A percentile compares a stretch with the other conserved stretches of the same genome.
Evolutionary conservation across 2,329 filamentous ascomycete genomes (phyloP).

Genomic region (Talaromyces verruculosus): DNA sequence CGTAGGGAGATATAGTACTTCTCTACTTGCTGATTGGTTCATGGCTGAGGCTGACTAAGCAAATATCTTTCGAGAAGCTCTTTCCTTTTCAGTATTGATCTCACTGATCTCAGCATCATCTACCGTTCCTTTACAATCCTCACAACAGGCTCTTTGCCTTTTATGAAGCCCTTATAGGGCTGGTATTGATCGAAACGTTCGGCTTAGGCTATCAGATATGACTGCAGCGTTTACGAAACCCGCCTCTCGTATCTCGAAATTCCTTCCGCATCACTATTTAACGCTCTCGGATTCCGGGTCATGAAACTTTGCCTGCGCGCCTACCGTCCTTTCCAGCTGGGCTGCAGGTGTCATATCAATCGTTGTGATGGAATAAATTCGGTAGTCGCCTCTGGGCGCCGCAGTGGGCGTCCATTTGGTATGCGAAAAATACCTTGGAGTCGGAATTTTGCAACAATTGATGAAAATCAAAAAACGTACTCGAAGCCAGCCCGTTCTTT

Average conservation of each 20-base stretch:
- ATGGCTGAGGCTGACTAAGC: constrained; percentile 11
- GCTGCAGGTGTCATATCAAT: constrained; percentile 30
- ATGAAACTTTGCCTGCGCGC: constrained; percentile 44
- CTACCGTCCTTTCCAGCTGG: constrained; percentile 38
- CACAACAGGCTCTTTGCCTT: not conserved
- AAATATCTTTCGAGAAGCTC: not conserved
- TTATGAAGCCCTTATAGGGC: constrained; percentile 13
- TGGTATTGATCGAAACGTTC: not conserved
- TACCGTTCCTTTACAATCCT: not conserved
- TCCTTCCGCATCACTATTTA: constrained; percentile 27
- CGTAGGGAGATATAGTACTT: not conserved
- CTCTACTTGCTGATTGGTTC: constrained; percentile 1
- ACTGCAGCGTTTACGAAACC: constrained; percentile 26
- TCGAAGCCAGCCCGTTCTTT: constrained; percentile 3
- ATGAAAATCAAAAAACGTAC: not conserved
- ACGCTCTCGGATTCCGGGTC: constrained; percentile 36
- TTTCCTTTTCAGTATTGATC: not conserved
- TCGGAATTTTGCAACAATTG: constrained; percentile 14
- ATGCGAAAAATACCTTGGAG: constrained; percentile 8
- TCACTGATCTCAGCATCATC: not conserved
- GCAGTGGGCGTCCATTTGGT: not conserved
- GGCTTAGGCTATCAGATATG: constrained; percentile 26
- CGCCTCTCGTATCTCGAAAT: constrained; percentile 32
- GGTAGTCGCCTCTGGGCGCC: not conserved
- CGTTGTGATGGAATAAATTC: constrained; percentile 17